phyloP scores from a whole-genome alignment of 495 filamentous ascomycete genomes.

The Acidiella bohemica region DNA sequence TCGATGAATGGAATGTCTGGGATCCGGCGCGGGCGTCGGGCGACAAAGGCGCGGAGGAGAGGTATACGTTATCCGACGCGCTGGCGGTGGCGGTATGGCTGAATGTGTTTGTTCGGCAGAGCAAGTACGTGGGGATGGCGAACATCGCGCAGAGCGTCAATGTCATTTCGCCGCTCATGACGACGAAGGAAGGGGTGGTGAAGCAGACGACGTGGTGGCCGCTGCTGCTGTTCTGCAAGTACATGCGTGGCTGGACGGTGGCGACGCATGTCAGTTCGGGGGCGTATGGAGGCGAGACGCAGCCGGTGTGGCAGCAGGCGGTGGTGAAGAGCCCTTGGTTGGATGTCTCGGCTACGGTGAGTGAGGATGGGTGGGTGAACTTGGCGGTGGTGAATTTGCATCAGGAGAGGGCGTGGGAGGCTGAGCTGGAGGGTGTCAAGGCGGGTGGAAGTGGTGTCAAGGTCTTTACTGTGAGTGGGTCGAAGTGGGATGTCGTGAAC shows the following conservation, averaged over 20 bases:
- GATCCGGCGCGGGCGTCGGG: constrained; percentile 56
- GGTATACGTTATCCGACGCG: constrained; percentile 66
- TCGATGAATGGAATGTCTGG: constrained; percentile 84
- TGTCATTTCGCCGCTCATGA: constrained; percentile 67
- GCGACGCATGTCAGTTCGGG: constrained; percentile 44
- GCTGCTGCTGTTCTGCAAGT: constrained; percentile 53
- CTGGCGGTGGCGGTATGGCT: constrained; percentile 60
- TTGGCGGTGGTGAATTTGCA: constrained; percentile 60
- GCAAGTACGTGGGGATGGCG: constrained; percentile 58
- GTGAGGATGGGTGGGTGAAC: constrained; percentile 47
- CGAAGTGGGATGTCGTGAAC: constrained; percentile 42
- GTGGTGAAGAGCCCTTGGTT: constrained; percentile 55
- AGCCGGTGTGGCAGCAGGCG: constrained; percentile 49
- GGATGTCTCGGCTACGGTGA: constrained; percentile 53
- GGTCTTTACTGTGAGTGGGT: constrained; percentile 50
- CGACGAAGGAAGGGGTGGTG: constrained; percentile 43
- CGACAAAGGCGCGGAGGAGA: constrained; percentile 52
- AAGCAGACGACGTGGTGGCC: constrained; percentile 74
- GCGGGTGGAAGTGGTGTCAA: constrained; percentile 28
- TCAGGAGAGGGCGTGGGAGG: constrained; percentile 42
- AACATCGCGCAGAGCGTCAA: constrained; percentile 71
- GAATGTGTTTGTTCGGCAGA: constrained; percentile 66
- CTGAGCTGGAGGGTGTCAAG: constrained; percentile 40
- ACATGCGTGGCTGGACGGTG: constrained; percentile 60
- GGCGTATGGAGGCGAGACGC: constrained; percentile 49